A percentile compares a stretch with the other conserved stretches of the same genome.
phyloP scores from a whole-genome alignment of 495 filamentous ascomycete genomes.

The Cetradonia linearis region DNA sequence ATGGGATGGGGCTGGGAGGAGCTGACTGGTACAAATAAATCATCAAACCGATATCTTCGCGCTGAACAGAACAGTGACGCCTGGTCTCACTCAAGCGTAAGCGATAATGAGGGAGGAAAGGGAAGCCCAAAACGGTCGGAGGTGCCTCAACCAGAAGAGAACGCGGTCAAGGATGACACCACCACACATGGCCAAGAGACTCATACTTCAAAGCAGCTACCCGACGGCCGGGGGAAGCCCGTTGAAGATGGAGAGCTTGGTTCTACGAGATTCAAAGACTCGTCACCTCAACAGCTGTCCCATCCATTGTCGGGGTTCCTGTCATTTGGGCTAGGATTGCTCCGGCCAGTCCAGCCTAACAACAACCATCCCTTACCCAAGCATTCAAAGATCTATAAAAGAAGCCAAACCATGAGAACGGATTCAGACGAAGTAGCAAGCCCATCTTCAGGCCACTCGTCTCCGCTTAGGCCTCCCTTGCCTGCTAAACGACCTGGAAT shows the following conservation, averaged over 20 bases:
- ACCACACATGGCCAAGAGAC: conserved; percentile 22
- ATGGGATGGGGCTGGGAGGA: conserved; percentile 94
- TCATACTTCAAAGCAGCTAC: conserved; percentile 15
- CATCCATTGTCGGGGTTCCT: conserved; percentile 51
- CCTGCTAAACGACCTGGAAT: conserved; percentile 17
- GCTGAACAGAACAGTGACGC: conserved; percentile 27
- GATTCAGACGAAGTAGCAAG: conserved; percentile 36
- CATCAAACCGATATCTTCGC: conserved; percentile 35
- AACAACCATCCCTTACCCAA: conserved; percentile 31
- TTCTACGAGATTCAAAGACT: conserved; percentile 22
- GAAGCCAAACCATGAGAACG: conserved; percentile 58
- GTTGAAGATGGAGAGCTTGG: conserved; percentile 21
- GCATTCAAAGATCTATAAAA: conserved; percentile 61
- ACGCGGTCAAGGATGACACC: conserved; percentile 46
- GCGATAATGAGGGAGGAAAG: conserved; percentile 28
- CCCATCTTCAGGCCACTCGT: conserved; percentile 17
- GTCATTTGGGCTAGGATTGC: conserved; percentile 40
- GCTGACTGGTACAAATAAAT: conserved; percentile 70
- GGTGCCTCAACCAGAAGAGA: conserved; percentile 50
- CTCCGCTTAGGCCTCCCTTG: conserved; percentile 13
- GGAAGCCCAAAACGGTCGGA: conserved; percentile 21
- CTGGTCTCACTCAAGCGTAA: conserved; percentile 23
- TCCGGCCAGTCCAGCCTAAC: conserved; percentile 35
- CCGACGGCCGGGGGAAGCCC: not conserved
- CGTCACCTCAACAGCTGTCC: conserved; percentile 26